Percentiles rank a stretch among this genome's conserved stretches.
Evolutionary conservation across 805 yeast species (phyloP).

Genomic region (Starmerella bacillaris): DNA sequence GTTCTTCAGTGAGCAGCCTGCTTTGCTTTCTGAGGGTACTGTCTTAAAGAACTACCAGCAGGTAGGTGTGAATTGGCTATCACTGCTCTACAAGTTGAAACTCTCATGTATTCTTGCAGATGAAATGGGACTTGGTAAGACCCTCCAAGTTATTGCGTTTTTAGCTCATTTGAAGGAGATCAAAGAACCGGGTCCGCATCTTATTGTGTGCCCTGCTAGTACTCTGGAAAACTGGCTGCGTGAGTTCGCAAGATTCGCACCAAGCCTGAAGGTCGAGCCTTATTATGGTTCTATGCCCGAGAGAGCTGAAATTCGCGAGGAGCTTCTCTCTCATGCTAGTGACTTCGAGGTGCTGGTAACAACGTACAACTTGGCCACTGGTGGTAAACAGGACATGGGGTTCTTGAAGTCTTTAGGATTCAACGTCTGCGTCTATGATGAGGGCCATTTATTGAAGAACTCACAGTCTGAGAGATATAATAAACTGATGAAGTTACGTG

Average conservation of each 20-base stretch:
- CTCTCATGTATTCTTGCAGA: slow-evolving; percentile 91
- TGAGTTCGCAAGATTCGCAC: slow-evolving; percentile 81
- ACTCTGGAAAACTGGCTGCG: slow-evolving; percentile 95
- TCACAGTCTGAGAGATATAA: slow-evolving; percentile 71
- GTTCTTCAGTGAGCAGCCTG: slow-evolving; percentile 52
- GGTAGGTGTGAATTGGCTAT: slow-evolving; percentile 92
- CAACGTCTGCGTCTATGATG: slow-evolving; percentile 85
- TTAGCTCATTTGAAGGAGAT: slow-evolving; percentile 63
- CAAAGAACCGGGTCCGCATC: slow-evolving; percentile 63
- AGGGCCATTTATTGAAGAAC: slow-evolving; percentile 93
- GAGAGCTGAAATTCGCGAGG: slow-evolving; percentile 66
- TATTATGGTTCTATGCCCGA: slow-evolving; percentile 80
- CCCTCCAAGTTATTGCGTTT: slow-evolving; percentile 89
- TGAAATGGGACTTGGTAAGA: slow-evolving; percentile 95
- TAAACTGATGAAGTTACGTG: slow-evolving; percentile 69
- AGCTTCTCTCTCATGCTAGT: slow-evolving; percentile 34
- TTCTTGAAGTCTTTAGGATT: slow-evolving; percentile 60
- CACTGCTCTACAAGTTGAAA: slow-evolving; percentile 53
- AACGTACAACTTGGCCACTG: slow-evolving; percentile 81
- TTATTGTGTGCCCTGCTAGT: slow-evolving; percentile 89
- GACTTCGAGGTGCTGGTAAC: slow-evolving; percentile 80
- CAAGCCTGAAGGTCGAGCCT: slow-evolving; percentile 62
- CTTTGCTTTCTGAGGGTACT: slow-evolving; percentile 40
- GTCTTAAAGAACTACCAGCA: slow-evolving; percentile 78
- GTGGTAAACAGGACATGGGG: slow-evolving; percentile 61